Base-by-base conservation (phyloP, 2,329 filamentous ascomycete species). In the Fusarium beomiforme region DNA sequence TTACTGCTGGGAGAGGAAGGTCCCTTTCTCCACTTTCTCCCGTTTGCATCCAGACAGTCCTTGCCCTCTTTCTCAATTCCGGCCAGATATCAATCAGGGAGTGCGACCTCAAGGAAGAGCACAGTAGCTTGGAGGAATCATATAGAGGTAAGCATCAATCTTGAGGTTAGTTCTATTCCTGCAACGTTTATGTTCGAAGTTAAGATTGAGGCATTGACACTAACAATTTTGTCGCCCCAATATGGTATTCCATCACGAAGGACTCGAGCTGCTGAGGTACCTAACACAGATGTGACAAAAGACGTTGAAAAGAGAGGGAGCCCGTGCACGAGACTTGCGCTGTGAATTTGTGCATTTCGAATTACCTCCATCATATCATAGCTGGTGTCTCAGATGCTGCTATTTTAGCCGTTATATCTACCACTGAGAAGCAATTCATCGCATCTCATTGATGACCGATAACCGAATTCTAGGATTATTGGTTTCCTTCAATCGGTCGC, bases 31-130 rank as follows among this genome's bases (percentile, higher is more conserved):
- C 64, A 67, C 64, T 68, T 67, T 64, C 33, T 50, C 34, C 63
- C 51, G 49, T 67, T 67, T 67, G 64, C 64, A 46, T 54, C 51
- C 37, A 66, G 13, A 23, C n/a, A n/a, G 23, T 43, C 58, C 49
- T 56, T 23, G 42, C 63, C 34, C n/a, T n/a, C n/a, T n/a, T 42
- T 43, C 36, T 57, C 23, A 36, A 16, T 41, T 56, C 29, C 39
- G 49, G 49, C 26, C 26, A 10, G 17, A 31, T 33, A 26, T 41
- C 33, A 46, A 50, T 49, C 23, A 23, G 56, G 41, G 39, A 44
- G 43, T 46, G 34, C 21, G 19, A 17, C 29, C n/a, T 33, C 24
- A 43, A 24, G 16, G 17, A 21, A 16, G 21, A n/a, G 34, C 2
- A 14, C 6, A 37, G 13, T 24, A 19, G 8, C 19, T 42, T 50